Base-by-base conservation (phyloP, 192 early-diverging fungal species). In the Coemansia sp. region DNA sequence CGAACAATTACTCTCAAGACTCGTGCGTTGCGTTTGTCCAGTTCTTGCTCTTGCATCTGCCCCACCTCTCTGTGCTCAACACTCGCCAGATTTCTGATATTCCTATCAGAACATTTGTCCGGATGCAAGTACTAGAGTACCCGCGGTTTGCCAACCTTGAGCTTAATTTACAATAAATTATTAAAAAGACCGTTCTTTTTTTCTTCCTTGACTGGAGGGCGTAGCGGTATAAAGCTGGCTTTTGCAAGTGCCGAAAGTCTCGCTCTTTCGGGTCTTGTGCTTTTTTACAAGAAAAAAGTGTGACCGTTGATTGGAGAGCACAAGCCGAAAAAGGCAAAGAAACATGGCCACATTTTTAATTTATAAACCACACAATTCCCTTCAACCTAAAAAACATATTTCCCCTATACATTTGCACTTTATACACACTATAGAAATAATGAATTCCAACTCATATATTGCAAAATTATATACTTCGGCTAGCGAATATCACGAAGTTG, bases 181-280 rank as follows among this genome's bases (percentile, higher is more conserved):
- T 44, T n/a, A 0, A n/a, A 4, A 3, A 14, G 11, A 44, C 40
- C n/a, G 2, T 15, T 23, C 2, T 26, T 53, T 5, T 26, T 53
- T 53, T 23, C 14, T 26, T 18, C 3, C 7, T 23, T 51, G 49
- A 11, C 49, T 11, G 49, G 15, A 44, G n/a, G 40, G 2, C 8
- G 40, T 44, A 14, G 21, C 21, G 21, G 21, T 21, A 21, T 21
- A 21, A 21, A 21, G 21, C 21, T 21, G 21, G 21, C 21, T 15
- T 14, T 14, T 51, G 11, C 12, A 9, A 26, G 15, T 53, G 51
- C 51, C 51, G 51, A 53, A 51, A 51, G 51, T 53, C 51, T 53
- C 9, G 11, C 4, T 44, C 15, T 44, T n/a, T 44, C 12, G 8
- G 12, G 12, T 1, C 40, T 12, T n/a, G 2, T 44, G 6, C 6